A percentile compares a stretch with the other conserved stretches of the same genome.
phyloP scores from a whole-genome alignment of 768 basidiomycete genomes.

The Xerocomellus chrysenteron region DNA sequence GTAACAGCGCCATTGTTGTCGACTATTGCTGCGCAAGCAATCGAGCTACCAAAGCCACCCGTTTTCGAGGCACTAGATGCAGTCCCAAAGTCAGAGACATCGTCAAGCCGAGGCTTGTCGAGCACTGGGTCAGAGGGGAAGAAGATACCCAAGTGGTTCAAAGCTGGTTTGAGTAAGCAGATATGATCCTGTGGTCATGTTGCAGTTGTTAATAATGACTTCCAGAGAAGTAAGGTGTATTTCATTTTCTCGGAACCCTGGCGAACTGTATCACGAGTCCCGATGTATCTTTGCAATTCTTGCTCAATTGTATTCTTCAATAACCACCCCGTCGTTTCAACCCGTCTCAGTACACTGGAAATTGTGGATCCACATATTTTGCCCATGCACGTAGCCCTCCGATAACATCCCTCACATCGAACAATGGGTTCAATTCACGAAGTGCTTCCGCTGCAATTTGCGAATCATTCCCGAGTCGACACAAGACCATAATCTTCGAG shows the following conservation, averaged over 20 bases:
- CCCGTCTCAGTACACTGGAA: conserved; percentile 71
- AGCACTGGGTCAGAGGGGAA: conserved; percentile 34
- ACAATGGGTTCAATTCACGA: conserved; percentile 20
- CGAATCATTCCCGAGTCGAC: conserved; percentile 91
- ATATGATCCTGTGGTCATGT: not conserved
- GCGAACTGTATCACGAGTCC: conserved; percentile 3
- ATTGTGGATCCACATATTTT: conserved; percentile 63
- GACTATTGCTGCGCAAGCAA: conserved; percentile 54
- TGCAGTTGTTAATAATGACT: not conserved
- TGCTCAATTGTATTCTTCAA: conserved; percentile 6
- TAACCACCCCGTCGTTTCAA: not conserved
- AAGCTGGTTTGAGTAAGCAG: conserved; percentile 57
- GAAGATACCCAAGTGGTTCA: conserved; percentile 82
- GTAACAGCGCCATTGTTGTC: conserved; percentile 64
- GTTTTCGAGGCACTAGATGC: conserved; percentile 27
- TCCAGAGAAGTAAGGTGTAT: conserved; percentile 33
- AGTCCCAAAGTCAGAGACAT: conserved; percentile 1
- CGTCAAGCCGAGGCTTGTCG: conserved; percentile 4
- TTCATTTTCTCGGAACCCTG: conserved; percentile 31
- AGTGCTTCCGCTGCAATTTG: conserved; percentile 71
- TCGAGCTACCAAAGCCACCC: conserved; percentile 65
- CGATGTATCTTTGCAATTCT: not conserved
- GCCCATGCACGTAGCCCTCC: conserved; percentile 87
- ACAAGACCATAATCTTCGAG: conserved; percentile 57
- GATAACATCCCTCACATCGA: conserved; percentile 62